Evolutionary conservation across 176 grass and related monocot genomes (phyloP).

Genomic region (maize (Zea mays)): DNA sequence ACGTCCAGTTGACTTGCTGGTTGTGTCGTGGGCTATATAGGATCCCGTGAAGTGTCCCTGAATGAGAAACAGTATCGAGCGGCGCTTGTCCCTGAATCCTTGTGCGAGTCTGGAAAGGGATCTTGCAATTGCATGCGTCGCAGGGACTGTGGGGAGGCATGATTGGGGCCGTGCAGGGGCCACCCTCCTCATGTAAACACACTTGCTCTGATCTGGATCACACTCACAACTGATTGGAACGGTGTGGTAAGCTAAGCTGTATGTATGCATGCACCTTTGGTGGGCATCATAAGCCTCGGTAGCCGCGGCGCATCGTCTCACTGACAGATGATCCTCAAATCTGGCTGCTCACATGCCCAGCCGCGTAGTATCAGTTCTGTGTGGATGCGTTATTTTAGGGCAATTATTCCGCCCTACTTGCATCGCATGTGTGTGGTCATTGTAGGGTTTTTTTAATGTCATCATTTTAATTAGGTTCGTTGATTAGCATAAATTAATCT

Average conservation of each 20-base stretch:
- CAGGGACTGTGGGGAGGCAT: conserved; percentile 81
- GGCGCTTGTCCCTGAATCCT: not conserved
- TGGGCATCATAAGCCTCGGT: not conserved
- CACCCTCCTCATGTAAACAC: conserved; percentile 45
- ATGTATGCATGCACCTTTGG: not conserved
- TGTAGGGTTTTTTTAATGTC: not conserved
- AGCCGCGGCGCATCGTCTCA: not conserved
- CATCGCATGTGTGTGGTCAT: not conserved
- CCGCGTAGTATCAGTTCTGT: not conserved
- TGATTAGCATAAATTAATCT: not conserved
- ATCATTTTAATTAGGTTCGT: not conserved
- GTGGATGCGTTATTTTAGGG: not conserved
- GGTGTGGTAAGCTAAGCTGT: conserved; percentile 60
- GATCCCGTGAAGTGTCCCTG: not conserved
- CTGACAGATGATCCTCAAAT: conserved; percentile 35
- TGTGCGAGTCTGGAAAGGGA: conserved; percentile 22
- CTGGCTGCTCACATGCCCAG: conserved; percentile 17
- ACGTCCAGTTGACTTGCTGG: not conserved
- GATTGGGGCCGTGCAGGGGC: conserved; percentile 40
- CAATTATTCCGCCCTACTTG: conserved; percentile 14
- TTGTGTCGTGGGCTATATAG: not conserved
- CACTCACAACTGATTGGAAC: conserved; percentile 68
- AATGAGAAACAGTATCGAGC: not conserved
- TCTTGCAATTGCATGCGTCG: not conserved
- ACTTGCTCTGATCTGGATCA: conserved; percentile 68